phyloP scores from a whole-genome alignment of 1,284 basidiomycete species.

The Ganoderma multipileum region DNA sequence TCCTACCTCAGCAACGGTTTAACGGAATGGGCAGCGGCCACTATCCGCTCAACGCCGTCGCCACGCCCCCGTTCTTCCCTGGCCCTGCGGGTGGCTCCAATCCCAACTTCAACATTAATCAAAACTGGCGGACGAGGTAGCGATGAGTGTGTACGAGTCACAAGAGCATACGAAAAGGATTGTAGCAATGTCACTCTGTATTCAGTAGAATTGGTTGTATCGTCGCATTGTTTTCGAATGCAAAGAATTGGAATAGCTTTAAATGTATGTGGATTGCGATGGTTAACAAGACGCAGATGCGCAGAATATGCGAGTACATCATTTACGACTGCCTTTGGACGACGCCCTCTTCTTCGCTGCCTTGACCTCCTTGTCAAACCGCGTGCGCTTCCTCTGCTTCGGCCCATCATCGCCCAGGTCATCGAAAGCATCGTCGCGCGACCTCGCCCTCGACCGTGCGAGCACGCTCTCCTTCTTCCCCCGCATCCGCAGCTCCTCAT shows the following conservation, averaged over 20 bases:
- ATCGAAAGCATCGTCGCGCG: slow-evolving; percentile 48
- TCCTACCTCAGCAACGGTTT: slow-evolving; percentile 21
- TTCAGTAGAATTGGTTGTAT: slow-evolving; percentile 12
- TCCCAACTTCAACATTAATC: slow-evolving; percentile 21
- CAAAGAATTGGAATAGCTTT: background rate
- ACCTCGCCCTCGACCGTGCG: slow-evolving; percentile 54
- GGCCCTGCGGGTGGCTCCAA: background rate
- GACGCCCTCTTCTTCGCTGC: slow-evolving; percentile 51
- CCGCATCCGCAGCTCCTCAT: slow-evolving; percentile 75
- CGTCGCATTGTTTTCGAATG: slow-evolving; percentile 13
- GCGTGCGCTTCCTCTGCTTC: slow-evolving; percentile 67
- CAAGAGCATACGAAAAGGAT: background rate
- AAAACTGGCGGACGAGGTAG: slow-evolving; percentile 30
- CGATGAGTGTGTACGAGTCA: background rate
- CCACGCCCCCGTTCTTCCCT: slow-evolving; percentile 28
- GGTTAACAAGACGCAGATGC: background rate
- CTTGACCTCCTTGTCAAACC: slow-evolving; percentile 81
- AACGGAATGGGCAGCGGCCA: slow-evolving; percentile 12
- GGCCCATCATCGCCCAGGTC: slow-evolving; percentile 50
- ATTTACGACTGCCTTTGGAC: slow-evolving; percentile 30
- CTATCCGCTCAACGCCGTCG: slow-evolving; percentile 26
- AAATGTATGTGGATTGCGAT: background rate
- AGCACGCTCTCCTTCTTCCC: slow-evolving; percentile 72
- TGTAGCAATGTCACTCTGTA: slow-evolving; percentile 12
- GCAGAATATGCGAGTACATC: background rate